Evolutionary conservation across 176 grass and related monocot species (phyloP), one percentile per base, ranked within the genome.

Genomic region (Ensete ventricosum): DNA sequence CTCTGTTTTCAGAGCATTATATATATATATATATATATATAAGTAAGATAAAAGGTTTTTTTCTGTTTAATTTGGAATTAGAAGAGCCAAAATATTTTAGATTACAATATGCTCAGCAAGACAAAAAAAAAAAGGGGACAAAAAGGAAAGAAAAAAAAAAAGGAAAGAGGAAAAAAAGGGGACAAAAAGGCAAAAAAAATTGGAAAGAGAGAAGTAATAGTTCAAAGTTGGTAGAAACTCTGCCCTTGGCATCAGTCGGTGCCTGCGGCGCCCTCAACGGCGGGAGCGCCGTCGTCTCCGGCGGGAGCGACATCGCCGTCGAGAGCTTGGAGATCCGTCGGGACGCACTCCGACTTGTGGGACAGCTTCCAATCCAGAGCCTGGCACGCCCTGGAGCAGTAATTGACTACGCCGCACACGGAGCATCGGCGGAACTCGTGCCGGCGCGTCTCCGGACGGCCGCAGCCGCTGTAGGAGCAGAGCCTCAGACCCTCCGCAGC

Each of bases 351-450:
- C 5, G 20, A 53, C 59, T 82, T 81, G 71, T 94, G 91, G 4
- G 9, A 68, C 14, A 82, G 81, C 78, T 86, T 90, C 91, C 91
- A 94, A 52, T 94, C 64, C 14, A 94, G 78, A 11, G 91, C 87
- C 78, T 95, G 91, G 77, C 91, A 95, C 8, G 83, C 85, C 9
- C 88, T 83, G 9, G 85, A 95, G 85, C 91, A 95, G 75, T 95
- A 95, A 5, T 24, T 81, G n/a, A 83, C 87, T 5, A 68, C 21
- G 11, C 85, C 85, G 66, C 91, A 95, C 19, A 73, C 81, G 1
- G 88, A 85, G 75, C 91, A 95, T 64, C 85, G 85, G 34, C 88
- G 80, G 83, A 95, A 90, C 81, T 95, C 91, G 12, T 88, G 83
- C 34, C 83, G 83, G 67, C 91, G 79, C 16, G 78, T 95, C 83